These are phyloP conservation scores for Cenchrus purpureus DNA, from an alignment of 176 grass and related monocot genomes.

Conservation along the genomic window DNA sequence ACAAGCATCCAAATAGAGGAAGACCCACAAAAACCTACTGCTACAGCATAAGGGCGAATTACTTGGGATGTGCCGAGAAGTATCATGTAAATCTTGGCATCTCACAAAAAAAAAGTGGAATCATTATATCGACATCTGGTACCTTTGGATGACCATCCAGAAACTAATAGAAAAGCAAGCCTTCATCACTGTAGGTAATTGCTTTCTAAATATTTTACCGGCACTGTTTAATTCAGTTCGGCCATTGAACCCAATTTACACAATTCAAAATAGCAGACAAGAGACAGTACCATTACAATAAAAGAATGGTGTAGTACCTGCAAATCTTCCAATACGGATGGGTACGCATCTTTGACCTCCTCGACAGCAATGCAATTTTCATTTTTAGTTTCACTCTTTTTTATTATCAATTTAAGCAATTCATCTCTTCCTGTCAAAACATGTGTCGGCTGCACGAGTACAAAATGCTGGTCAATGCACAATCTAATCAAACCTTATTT, in stretches of 20 bases:
- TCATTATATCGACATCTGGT: neutral
- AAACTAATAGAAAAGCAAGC: neutral
- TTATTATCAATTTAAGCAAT: slow-evolving; percentile 65
- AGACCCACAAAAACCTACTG: neutral
- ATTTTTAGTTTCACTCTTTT: neutral
- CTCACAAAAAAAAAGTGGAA: neutral
- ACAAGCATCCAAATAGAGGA: neutral
- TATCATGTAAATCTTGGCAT: neutral
- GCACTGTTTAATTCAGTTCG: neutral
- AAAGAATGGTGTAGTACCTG: slow-evolving; percentile 44
- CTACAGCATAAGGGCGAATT: neutral
- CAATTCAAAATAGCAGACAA: neutral
- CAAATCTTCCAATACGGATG: slow-evolving; percentile 75
- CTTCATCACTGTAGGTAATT: neutral
- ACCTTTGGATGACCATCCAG: neutral
- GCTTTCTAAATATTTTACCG: neutral
- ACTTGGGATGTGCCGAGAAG: neutral
- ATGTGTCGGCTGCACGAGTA: slow-evolving; percentile 62
- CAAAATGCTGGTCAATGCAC: slow-evolving; percentile 26
- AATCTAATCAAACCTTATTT: slow-evolving; percentile 10
- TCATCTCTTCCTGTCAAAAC: slow-evolving; percentile 72
- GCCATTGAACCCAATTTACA: slow-evolving; percentile 4
- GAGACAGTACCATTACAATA: neutral
- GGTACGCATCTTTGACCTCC: slow-evolving; percentile 81
- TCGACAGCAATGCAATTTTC: slow-evolving; percentile 56